Base-by-base conservation (phyloP, 345 rosid species). In the Lepidium didymum region DNA sequence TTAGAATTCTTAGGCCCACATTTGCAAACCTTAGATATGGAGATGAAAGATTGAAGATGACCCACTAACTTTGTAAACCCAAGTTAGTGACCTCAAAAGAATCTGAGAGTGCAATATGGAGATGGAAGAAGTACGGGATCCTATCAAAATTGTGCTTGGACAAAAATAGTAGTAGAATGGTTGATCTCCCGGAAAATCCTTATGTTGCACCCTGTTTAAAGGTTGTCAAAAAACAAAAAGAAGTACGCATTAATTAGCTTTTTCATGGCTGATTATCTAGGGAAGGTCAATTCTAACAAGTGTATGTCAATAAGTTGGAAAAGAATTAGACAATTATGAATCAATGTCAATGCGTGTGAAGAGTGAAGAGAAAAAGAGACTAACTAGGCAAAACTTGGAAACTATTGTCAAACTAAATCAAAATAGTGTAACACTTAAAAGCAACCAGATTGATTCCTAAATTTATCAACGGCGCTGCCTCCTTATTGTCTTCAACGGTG, bases 401-500 rank as follows among this genome's bases (percentile, higher is more conserved):
- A 56, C 15, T 46, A 25, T 18, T 3, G 42, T 67, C 23, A 49
- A 46, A 36, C 1, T 8, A 27, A 59, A 40, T 61, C n/a, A 42
- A 53, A 23, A 47, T 3, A 9, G 7, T 35, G 33, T 57, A 37
- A 21, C 72, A 41, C 37, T 68, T 9, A 29, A 43, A 14, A 41
- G 18, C 33, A 21, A 53, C 33, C 50, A 54, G 36, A 35, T 2
- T 36, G 56, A 43, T 62, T 43, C 69, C 62, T 43, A 62, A 35
- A 38, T 53, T 62, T 23, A 40, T 47, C 66, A 72, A 64, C 84
- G 76, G 68, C 69, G 62, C 25, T 60, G 77, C 70, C 79, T 78
- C 76, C 76, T 83, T 55, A 64, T 76, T 0, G 84, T 63, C 64
- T 81, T 83, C 33, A 74, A 78, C 10, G 85, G 87, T 43, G 81